Evolutionary conservation across 148 eudicot genomes (phyloP), one percentile per base, ranked within the genome.

Genomic region (Polygonum maritimum): DNA sequence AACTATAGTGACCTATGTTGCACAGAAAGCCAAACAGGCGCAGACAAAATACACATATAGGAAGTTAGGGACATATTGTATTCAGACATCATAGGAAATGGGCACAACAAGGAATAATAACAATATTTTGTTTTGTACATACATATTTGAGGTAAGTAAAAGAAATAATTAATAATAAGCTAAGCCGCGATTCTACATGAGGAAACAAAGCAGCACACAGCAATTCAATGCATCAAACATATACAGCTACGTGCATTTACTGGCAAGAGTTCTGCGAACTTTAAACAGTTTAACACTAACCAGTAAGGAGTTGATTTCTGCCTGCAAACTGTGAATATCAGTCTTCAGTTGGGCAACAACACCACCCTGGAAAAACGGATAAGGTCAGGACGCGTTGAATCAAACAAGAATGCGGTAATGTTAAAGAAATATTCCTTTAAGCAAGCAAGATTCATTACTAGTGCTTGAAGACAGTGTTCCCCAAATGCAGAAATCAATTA

Each of bases 321-420:
- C 88, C 75, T 89, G 97, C 79, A 92, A 81, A 76, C 47, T 88
- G 78, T 89, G 91, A 87, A 91, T 85, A 72, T 92, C 99, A 83
- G 76, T 82, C 85, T 83, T 95, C 71, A 95, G 80, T 76, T 91
- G 97, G 84, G 79, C 76, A 79, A 92, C 97, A 80, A 84, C 75
- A 79, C 87, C 82, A 51, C 93, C 99, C 99, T 95, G 85, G 26
- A 85, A 69, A 31, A 14, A 4, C 38, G 16, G 38, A 67, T 15
- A 2, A 35, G 38, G 19, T 67, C 36, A 67, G 71, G 38, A 62
- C 69, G 10, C 69, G 10, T 14, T 62, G 69, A 62, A 31, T 67
- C 15, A 65, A 65, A 65, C 41, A 36, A 67, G 14, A 67, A 36
- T 15, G 38, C 35, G 7, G 71, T 11, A 63, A 31, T 35, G 41